These are phyloP conservation scores for Candida ortonii DNA, from an alignment of 805 yeast species.

Conservation along the genomic window DNA sequence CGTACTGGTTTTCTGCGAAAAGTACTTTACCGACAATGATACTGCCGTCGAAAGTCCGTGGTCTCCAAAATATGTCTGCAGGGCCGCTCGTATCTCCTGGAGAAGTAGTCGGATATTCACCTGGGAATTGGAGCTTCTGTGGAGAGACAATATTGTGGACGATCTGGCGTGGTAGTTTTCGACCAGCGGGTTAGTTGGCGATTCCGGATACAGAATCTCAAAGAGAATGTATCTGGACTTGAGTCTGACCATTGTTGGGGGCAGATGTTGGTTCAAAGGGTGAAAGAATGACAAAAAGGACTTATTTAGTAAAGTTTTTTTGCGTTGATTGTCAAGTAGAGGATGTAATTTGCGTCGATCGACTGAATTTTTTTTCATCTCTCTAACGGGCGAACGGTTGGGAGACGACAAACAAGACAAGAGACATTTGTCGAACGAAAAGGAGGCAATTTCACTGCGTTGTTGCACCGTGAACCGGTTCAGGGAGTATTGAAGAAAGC, in stretches of 20 bases:
- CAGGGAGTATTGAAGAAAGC: too few species aligned
- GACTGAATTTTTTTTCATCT: conserved; percentile 5
- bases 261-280: not conserved
- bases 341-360: too few species aligned
- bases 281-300: too few species aligned
- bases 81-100: conserved; percentile 50
- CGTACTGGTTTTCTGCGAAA: conserved; percentile 74
- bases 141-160: conserved; percentile 45
- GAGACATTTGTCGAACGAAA: too few species aligned
- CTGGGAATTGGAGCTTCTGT: conserved; percentile 46
- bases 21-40: conserved; percentile 60
- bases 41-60: conserved; percentile 64
- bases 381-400: conserved; percentile 10
- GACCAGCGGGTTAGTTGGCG: too few species aligned
- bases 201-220: conserved; percentile 68
- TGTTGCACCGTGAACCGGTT: not conserved
- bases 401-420: not conserved
- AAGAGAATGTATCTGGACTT: conserved; percentile 83
- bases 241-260: conserved; percentile 72
- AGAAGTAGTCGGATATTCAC: conserved; percentile 50
- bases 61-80: conserved; percentile 74
- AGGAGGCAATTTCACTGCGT: too few species aligned
- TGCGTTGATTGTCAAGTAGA: too few species aligned
- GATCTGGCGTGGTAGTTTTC: conserved; percentile 27
- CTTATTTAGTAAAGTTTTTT: too few species aligned